Percentiles rank a stretch among this genome's conserved stretches.
Conservation (phyloP, 1,284 basidiomycete genomes). For the Cutaneotrichosporon cutaneum region DNA sequence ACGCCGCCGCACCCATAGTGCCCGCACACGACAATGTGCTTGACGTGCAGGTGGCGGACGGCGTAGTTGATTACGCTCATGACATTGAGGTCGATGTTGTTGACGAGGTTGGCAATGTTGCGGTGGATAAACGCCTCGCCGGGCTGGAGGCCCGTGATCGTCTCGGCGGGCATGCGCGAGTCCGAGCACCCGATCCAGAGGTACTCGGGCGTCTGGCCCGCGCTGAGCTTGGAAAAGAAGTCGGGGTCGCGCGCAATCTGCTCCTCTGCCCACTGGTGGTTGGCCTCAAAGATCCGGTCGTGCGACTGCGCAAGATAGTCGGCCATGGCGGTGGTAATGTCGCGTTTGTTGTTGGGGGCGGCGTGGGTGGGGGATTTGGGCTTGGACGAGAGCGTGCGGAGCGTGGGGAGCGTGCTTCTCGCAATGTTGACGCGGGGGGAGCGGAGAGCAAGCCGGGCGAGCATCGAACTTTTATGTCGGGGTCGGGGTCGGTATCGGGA, state of each 20-base stretch:
- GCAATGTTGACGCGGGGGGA: not conserved
- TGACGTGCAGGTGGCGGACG: constrained; percentile 25
- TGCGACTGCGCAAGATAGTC: constrained; percentile 11
- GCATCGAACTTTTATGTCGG: not conserved
- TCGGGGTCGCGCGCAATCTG: constrained; percentile 19
- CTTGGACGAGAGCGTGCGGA: not conserved
- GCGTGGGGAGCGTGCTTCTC: too few relatives aligned
- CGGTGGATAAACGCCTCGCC: constrained; percentile 29
- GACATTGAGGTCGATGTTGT: constrained; percentile 23
- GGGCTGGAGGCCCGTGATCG: constrained; percentile 24
- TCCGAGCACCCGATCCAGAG: constrained; percentile 27
- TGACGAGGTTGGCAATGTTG: constrained; percentile 28
- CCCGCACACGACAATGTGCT: constrained; percentile 28
- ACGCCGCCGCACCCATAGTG: constrained; percentile 28
- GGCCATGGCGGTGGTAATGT: not conserved
- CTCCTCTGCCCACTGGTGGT: constrained; percentile 17
- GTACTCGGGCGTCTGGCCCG: constrained; percentile 26
- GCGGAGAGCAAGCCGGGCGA: too few relatives aligned
- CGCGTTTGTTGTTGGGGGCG: not conserved
- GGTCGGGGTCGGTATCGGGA: not conserved
- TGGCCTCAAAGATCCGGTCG: constrained; percentile 19
- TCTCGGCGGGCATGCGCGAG: constrained; percentile 27
- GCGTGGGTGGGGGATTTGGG: not conserved
- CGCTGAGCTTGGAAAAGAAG: constrained; percentile 19
- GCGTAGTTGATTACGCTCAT: constrained; percentile 29